Evolutionary conservation across 805 yeast species (phyloP), one percentile per base, ranked within the genome.

Genomic region (Sugiyamaella smithiae): DNA sequence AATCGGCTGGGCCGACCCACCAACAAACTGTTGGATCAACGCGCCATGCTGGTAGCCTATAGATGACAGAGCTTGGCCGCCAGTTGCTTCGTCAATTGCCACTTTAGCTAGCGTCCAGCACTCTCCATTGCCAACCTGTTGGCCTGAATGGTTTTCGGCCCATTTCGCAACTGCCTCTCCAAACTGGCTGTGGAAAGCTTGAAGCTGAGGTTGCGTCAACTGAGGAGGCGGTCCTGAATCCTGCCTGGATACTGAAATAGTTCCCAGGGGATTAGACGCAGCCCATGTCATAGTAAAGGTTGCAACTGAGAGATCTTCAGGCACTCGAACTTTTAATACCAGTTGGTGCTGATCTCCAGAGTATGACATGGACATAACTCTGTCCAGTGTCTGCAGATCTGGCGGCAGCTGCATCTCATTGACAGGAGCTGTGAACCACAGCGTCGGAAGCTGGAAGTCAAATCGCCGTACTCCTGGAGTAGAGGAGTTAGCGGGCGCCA

Each of bases 181-280:
- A 37, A 63, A 66, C 41, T 51, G 57, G n/a, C 45, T 29, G 31
- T 55, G 50, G 43, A 54, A 54, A 31, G 52, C 58, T 17, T 50
- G 51, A 9, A 69, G 56, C 38, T 66, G 66, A 6, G 43, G 50
- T 1, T 40, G 46, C 20, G 54, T 44, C 19, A 67, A 64, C 4
- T 54, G 58, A 22, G 68, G 68, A 2, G 79, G 79, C 16, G 78
- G 76, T 3, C 73, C 70, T 46, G 65, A 67, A 33, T 62, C 64
- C 5, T 62, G 54, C 9, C 68, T 51, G 40, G 63, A 57, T 4
- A 72, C 69, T 9, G 67, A 53, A 46, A 71, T 61, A 1, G 63
- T 53, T 16, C 74, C 74, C 1, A 55, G 33, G 2, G 73, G 60
- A 36, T 73, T 61, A 12, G 65, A 61, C n/a, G 63, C 33, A 25